Evolutionary conservation across 805 yeast species (phyloP), one percentile per base, ranked within the genome.

Genomic region (Ogataea nonfermentans): DNA sequence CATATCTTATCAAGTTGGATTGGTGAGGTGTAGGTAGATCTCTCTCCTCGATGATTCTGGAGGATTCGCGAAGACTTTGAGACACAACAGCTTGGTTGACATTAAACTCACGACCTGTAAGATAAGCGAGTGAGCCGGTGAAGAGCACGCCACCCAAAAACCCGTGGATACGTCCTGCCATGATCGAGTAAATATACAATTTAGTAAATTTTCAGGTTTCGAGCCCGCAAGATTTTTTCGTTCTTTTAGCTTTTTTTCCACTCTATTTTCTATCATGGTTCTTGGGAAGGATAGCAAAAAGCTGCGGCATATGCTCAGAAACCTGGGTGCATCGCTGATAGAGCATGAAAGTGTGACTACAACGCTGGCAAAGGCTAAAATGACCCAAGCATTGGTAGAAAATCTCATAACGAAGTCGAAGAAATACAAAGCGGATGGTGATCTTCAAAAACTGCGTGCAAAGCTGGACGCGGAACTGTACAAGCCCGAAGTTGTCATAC

Each of bases 351-450:
- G 82, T 13, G 76, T 84, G 39, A 71, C 77, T 5, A 83, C 93
- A 0, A 84, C 95, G 1, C 76, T 74, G 46, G 84, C 86, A 19
- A 83, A 82, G 60, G 90, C 91, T 33, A 81, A 79, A 58, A 79
- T 78, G 44, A 76, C 88, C 0, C 83, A 79, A 43, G 68, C 76
- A 24, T 59, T 73, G 27, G 79, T 82, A 2, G 91, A 85, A 48
- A 74, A 73, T 44, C 57, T 83, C 30, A 79, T 85, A 48, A 73
- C 80, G 4, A 69, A 76, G 48, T 78, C 85, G 5, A 78, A 78
- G 58, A 47, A 46, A 8, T 34, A 53, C 19, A 43, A 41, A 16
- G 32, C 34, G 2, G 32, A 31, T 6, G 43, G 41, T 7, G 42
- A 48, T 8, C 62, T 63, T 28, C 36, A 52, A n/a, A 47, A 50